Evolutionary conservation across 2,329 filamentous ascomycete species (phyloP).

Genomic region (Calonectria montana): DNA sequence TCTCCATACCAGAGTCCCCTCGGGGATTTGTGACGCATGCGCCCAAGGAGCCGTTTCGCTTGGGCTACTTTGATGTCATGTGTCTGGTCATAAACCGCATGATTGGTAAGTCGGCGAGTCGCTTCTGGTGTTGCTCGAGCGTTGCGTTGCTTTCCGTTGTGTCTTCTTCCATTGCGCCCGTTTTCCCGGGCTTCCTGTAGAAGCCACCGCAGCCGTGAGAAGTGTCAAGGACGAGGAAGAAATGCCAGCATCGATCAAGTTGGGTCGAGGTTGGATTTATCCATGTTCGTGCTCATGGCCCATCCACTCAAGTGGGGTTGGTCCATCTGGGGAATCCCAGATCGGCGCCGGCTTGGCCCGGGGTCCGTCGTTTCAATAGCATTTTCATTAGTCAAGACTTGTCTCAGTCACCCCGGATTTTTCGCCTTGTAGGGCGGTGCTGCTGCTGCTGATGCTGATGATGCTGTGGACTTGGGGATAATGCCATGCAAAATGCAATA

Average conservation of each 20-base stretch:
- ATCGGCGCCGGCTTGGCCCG: slow-evolving; percentile 15
- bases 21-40: slow-evolving; percentile 48
- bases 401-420: not conserved
- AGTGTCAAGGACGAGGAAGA: not conserved
- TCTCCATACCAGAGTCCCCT: slow-evolving; percentile 31
- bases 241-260: not conserved
- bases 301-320: slow-evolving; percentile 37
- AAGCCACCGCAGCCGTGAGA: not conserved
- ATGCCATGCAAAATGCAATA: too few relatives aligned
- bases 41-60: slow-evolving; percentile 48
- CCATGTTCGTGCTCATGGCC: slow-evolving; percentile 18
- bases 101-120: slow-evolving; percentile 45
- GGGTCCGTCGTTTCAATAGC: slow-evolving; percentile 19
- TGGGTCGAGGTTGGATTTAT: slow-evolving; percentile 38
- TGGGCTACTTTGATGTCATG: slow-evolving; percentile 50
- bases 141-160: not conserved
- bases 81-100: slow-evolving; percentile 52
- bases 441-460: not conserved
- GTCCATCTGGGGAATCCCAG: not conserved
- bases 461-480: not conserved
- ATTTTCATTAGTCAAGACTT: slow-evolving; percentile 11
- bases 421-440: not conserved
- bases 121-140: not conserved
- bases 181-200: too few relatives aligned
- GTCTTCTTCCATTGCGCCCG: too few relatives aligned